phyloP scores from a whole-genome alignment of 352 stramenopile genomes.

The Globisporangium nagaii region DNA sequence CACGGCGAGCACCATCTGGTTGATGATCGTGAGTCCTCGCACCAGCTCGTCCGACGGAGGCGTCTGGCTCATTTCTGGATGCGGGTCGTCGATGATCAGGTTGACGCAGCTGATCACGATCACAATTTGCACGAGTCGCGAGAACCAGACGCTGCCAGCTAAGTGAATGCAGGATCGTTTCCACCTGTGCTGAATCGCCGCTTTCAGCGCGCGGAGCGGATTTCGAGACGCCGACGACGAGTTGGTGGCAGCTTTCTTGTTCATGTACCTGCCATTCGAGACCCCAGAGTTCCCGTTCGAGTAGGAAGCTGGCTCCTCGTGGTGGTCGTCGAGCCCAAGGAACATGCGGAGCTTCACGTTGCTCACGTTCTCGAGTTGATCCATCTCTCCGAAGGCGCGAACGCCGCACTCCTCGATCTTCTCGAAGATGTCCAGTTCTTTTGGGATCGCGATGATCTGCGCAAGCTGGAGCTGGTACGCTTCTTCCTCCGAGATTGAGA shows the following conservation, averaged over 20 bases:
- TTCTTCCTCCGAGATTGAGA: slow-evolving; percentile 75
- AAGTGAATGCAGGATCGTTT: slow-evolving; percentile 22
- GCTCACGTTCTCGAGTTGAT: slow-evolving; percentile 75
- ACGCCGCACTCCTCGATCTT: slow-evolving; percentile 78
- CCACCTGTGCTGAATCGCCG: background rate
- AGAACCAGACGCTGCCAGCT: slow-evolving; percentile 33
- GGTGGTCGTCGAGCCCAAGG: slow-evolving; percentile 50
- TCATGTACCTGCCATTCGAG: slow-evolving; percentile 4
- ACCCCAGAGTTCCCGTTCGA: background rate
- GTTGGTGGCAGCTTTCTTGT: background rate
- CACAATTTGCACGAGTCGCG: slow-evolving; percentile 56
- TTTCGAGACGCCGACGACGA: background rate
- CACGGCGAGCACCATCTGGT: slow-evolving; percentile 40
- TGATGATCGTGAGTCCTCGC: slow-evolving; percentile 28
- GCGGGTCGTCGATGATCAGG: slow-evolving; percentile 66
- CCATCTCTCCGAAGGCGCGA: slow-evolving; percentile 69
- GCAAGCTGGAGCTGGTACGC: slow-evolving; percentile 79
- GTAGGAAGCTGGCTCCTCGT: slow-evolving; percentile 1
- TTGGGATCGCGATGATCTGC: slow-evolving; percentile 78
- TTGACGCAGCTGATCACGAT: slow-evolving; percentile 68
- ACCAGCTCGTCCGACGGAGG: slow-evolving; percentile 31
- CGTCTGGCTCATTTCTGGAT: slow-evolving; percentile 47
- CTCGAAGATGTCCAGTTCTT: slow-evolving; percentile 78
- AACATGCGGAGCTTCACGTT: slow-evolving; percentile 79
- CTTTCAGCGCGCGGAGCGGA: background rate